Evolutionary conservation across 192 early-diverging fungal genomes (phyloP).

Genomic region (Physocladia obscura): DNA sequence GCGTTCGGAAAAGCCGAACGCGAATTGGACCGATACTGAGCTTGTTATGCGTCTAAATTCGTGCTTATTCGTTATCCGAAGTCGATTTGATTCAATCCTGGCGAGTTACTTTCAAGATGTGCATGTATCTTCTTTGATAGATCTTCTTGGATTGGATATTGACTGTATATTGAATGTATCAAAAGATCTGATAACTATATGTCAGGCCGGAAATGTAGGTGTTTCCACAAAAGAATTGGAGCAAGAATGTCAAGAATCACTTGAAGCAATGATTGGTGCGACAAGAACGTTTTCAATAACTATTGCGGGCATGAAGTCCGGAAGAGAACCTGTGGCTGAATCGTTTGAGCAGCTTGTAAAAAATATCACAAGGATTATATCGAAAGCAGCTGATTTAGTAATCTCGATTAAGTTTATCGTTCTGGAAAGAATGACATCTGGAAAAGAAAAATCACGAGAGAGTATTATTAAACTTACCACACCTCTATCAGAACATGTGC

Average conservation of each 20-base stretch:
- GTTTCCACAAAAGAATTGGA: neutral
- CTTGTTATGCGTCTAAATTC: constrained; percentile 40
- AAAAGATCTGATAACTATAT: constrained; percentile 50
- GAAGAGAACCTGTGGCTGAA: constrained; percentile 50
- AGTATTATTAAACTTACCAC: no score
- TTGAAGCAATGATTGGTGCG: no score
- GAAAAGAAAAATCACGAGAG: no score
- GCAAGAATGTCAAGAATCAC: constrained; percentile 58
- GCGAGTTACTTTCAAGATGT: neutral
- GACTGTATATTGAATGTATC: constrained; percentile 49
- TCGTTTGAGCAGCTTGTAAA: constrained; percentile 58
- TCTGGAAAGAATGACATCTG: no score
- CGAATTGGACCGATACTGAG: constrained; percentile 48
- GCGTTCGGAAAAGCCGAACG: constrained; percentile 2
- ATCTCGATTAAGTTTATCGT: constrained; percentile 55
- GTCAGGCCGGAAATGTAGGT: no score
- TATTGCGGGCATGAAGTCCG: constrained; percentile 52
- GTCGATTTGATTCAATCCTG: constrained; percentile 13
- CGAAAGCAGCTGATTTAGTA: constrained; percentile 43
- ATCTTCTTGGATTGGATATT: constrained; percentile 46
- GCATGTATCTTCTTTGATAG: constrained; percentile 29
- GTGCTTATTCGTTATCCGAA: constrained; percentile 27
- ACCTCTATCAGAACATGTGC: no score
- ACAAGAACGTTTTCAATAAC: constrained; percentile 63
- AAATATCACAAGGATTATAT: neutral